These are phyloP conservation scores for Gossypium raimondii DNA, from an alignment of 345 rosid species.

Conservation along the genomic window DNA sequence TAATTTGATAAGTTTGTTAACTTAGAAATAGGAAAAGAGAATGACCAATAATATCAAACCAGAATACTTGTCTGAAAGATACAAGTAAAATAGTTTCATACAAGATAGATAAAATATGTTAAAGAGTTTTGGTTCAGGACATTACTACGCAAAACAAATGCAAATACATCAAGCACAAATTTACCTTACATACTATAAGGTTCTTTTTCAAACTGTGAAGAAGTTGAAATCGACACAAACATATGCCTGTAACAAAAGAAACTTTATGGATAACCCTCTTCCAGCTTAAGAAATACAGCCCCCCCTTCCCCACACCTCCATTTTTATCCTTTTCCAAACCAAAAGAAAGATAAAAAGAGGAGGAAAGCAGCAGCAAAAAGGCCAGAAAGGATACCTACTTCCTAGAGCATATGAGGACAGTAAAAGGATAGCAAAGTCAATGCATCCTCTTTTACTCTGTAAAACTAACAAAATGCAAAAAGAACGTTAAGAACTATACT, in stretches of 20 bases:
- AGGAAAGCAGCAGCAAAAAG: not conserved
- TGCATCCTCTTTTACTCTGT: not conserved
- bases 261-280: not conserved
- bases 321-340: not conserved
- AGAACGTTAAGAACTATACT: conserved; percentile 3
- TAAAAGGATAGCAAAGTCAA: not conserved
- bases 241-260: conserved; percentile 10
- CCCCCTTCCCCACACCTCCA: not conserved
- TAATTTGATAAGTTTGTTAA: not conserved
- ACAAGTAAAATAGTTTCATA: not conserved
- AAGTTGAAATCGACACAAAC: not conserved
- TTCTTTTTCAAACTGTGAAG: conserved; percentile 10
- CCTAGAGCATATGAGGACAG: not conserved
- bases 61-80: not conserved
- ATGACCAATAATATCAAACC: not conserved
- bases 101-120: not conserved
- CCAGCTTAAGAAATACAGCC: not conserved
- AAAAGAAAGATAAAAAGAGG: not conserved
- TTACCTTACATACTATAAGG: conserved; percentile 12
- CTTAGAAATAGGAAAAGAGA: not conserved
- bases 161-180: not conserved
- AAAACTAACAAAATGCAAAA: not conserved
- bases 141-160: not conserved
- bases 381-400: not conserved
- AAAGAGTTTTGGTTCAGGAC: not conserved